Evolutionary conservation across 1,284 basidiomycete species (phyloP).

Genomic region (Ganoderma lucidum): DNA sequence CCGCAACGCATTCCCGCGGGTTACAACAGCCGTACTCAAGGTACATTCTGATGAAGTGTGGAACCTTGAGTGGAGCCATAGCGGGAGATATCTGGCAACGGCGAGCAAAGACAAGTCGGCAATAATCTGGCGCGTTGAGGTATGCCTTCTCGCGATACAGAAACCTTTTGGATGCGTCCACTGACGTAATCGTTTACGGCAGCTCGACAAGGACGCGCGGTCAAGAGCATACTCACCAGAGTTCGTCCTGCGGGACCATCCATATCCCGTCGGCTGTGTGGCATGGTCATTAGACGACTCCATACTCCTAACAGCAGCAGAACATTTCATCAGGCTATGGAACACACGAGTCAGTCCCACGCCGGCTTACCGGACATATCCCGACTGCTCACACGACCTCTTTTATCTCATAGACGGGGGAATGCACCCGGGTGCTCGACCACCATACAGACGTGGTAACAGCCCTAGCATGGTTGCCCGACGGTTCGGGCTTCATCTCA

Average conservation of each 20-base stretch:
- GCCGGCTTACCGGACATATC: background rate
- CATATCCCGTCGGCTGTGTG: conserved; percentile 79
- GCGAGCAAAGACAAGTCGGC: conserved; percentile 88
- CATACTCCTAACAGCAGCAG: conserved; percentile 82
- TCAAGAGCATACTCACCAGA: conserved; percentile 68
- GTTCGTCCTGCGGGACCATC: conserved; percentile 76
- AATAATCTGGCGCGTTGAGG: conserved; percentile 90
- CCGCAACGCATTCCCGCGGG: conserved; percentile 82
- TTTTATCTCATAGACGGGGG: conserved; percentile 64
- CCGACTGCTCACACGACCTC: conserved; percentile 10
- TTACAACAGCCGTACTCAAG: conserved; percentile 84
- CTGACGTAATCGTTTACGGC: conserved; percentile 21
- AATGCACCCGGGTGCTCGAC: conserved; percentile 68
- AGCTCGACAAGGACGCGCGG: conserved; percentile 59
- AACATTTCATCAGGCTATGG: conserved; percentile 87
- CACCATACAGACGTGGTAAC: conserved; percentile 88
- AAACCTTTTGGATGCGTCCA: background rate
- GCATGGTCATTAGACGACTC: conserved; percentile 92
- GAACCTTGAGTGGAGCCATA: conserved; percentile 95
- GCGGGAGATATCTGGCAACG: conserved; percentile 86
- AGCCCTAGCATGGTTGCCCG: conserved; percentile 88
- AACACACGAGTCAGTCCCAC: conserved; percentile 72
- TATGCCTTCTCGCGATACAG: conserved; percentile 48
- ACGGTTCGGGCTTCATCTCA: conserved; percentile 91
- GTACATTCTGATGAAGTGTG: conserved; percentile 96